Evolutionary conservation across 768 basidiomycete species (phyloP).

Genomic region (Daedaleopsis nitida): DNA sequence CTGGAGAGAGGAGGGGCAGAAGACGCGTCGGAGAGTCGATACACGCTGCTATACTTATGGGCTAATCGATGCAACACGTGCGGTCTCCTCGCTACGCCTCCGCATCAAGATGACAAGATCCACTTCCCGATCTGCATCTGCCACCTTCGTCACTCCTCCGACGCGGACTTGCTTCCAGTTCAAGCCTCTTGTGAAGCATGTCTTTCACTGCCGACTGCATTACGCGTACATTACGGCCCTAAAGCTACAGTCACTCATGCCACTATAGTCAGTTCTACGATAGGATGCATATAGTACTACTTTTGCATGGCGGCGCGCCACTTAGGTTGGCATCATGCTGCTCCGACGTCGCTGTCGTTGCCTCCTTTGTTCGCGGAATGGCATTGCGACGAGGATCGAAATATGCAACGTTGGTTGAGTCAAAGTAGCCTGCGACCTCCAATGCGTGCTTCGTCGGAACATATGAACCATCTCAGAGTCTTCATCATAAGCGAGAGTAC

Average conservation of each 20-base stretch:
- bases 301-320: too few species aligned
- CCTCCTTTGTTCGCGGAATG: background rate
- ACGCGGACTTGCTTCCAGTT: background rate
- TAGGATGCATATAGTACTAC: too few species aligned
- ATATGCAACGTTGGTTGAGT: background rate
- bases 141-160: background rate
- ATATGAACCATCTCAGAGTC: background rate
- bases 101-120: constrained; percentile 22
- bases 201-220: background rate
- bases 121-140: constrained; percentile 9
- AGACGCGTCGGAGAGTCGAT: constrained; percentile 4
- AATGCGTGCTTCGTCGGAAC: background rate
- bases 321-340: too few species aligned
- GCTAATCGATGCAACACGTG: constrained; percentile 26
- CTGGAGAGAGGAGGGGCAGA: constrained; percentile 7
- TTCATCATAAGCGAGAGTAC: background rate
- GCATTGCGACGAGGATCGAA: constrained; percentile 6
- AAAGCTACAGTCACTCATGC: too few species aligned
- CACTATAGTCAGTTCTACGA: too few species aligned
- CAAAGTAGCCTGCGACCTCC: background rate
- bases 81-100: constrained; percentile 12
- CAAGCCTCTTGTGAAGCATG: background rate
- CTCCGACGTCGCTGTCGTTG: too few species aligned
- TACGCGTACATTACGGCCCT: too few species aligned
- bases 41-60: constrained; percentile 12